Conservation (phyloP, 2,329 filamentous ascomycete genomes). For the Huntiella moniliformis region DNA sequence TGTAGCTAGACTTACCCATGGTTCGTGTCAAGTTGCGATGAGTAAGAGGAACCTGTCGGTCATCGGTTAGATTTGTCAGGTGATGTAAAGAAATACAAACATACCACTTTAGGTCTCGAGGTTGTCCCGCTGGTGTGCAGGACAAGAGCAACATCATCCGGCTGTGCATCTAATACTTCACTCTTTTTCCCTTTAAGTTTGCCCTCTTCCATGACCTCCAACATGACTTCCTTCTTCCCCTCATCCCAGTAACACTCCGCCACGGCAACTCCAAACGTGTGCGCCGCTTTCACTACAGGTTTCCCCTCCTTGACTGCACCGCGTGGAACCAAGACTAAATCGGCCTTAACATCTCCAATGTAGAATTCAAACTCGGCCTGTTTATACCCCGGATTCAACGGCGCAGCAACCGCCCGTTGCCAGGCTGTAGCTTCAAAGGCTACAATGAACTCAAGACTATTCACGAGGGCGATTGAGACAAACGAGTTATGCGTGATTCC, state of each 20-base stretch:
- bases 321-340: constrained; percentile 55
- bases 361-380: constrained; percentile 85
- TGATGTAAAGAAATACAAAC: constrained; percentile 15
- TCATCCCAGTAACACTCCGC: constrained; percentile 72
- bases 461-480: constrained; percentile 67
- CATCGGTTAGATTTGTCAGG: too few relatives aligned
- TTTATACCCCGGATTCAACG: constrained; percentile 77
- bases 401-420: constrained; percentile 68
- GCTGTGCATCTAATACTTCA: constrained; percentile 30
- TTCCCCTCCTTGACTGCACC: constrained; percentile 48
- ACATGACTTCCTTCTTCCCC: constrained; percentile 41
- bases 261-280: constrained; percentile 65
- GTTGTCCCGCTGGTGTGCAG: constrained; percentile 75
- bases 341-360: constrained; percentile 70
- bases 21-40: constrained; percentile 66
- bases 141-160: constrained; percentile 66
- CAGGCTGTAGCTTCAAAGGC: constrained; percentile 72
- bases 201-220: constrained; percentile 62
- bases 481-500: constrained; percentile 51
- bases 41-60: constrained; percentile 46
- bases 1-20: constrained; percentile 37
- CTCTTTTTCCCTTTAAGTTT: constrained; percentile 34
- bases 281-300: constrained; percentile 56
- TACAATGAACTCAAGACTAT: constrained; percentile 77
- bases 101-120: constrained; percentile 63